Percentiles rank a stretch among this genome's conserved stretches.
These are phyloP conservation scores for Termitomyces heimii DNA, from an alignment of 768 basidiomycete species.

Conservation along the genomic window DNA sequence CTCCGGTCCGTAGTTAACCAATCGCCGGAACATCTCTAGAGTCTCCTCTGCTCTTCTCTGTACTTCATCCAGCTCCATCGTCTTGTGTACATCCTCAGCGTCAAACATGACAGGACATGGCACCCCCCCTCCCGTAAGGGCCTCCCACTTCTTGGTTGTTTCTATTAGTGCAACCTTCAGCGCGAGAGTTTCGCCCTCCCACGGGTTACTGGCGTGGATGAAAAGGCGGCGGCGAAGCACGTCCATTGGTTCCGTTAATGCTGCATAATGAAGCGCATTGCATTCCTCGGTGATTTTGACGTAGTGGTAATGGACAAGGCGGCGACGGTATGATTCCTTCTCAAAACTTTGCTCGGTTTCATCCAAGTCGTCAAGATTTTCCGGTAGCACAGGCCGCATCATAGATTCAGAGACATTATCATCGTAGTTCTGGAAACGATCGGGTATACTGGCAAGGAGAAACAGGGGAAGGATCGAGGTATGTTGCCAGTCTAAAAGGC, in stretches of 20 bases:
- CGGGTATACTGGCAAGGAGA: conserved; percentile 41
- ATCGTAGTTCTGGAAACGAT: conserved; percentile 39
- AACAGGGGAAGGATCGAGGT: conserved; percentile 45
- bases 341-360: no score
- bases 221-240: no score
- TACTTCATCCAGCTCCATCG: conserved; percentile 28
- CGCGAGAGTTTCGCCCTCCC: conserved; percentile 45
- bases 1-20: conserved; percentile 30
- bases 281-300: no score
- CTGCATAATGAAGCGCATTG: no score
- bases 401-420: conserved; percentile 31
- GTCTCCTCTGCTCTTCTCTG: conserved; percentile 23
- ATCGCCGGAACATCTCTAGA: conserved; percentile 19
- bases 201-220: conserved; percentile 13
- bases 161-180: conserved; percentile 42
- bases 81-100: conserved; percentile 35
- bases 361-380: conserved; percentile 32
- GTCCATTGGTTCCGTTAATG: no score
- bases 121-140: conserved; percentile 27
- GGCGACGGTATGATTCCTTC: no score
- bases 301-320: no score
- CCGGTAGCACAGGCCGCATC: conserved; percentile 36
- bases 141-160: conserved; percentile 36
- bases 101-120: conserved; percentile 45
- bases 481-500: conserved; percentile 47